Evolutionary conservation across 2,329 filamentous ascomycete species (phyloP), one percentile per base, ranked within the genome.

Genomic region (Fusarium bactridioides): DNA sequence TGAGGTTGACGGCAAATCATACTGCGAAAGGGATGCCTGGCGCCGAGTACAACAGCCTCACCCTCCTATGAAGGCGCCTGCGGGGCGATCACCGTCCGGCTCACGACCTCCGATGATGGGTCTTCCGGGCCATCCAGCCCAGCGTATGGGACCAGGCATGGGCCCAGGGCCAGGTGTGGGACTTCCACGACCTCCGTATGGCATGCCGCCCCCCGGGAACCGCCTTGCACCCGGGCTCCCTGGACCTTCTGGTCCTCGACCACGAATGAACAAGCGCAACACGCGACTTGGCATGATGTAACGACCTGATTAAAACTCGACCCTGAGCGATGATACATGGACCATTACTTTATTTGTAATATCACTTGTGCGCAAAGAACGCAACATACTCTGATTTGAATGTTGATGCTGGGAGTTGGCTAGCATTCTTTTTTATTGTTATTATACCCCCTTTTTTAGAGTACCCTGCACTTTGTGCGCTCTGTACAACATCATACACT

Each of bases 11-110:
- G 93, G 93, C 29, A 87, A 85, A 48, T 90, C 93, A 1, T 97
- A 93, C 79, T 99, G 95, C 81, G 95, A 98, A 81, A 89, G 91
- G 48, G 94, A 98, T 79, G 95, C 94, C 9, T 91, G 91, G 80
- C 85, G 86, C 58, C 82, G 87, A 43, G 81, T 86, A 35, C 84
- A 87, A 69, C 77, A 77, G 41, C 61, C 75, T 18, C 66, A 77
- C 13, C 44, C 58, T 19, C 64, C 66, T 31, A 51, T 69, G 56
- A 76, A 72, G 53, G 64, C 66, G 47, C 72, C 67, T 18, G 47
- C 68, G 18, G 56, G 61, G 35, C 69, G 72, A 44, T 67, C 69
- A 41, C 56, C 57, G 21, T 47, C 72, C 23, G 73, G 73, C 27
- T 45, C 70, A 61, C 77, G 78, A 56, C 76, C 72, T 25, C 74